A percentile compares a stretch with the other conserved stretches of the same genome.
These are phyloP conservation scores for Scedosporium apiospermum DNA, from an alignment of 2,329 filamentous ascomycete genomes.

Conservation along the genomic window DNA sequence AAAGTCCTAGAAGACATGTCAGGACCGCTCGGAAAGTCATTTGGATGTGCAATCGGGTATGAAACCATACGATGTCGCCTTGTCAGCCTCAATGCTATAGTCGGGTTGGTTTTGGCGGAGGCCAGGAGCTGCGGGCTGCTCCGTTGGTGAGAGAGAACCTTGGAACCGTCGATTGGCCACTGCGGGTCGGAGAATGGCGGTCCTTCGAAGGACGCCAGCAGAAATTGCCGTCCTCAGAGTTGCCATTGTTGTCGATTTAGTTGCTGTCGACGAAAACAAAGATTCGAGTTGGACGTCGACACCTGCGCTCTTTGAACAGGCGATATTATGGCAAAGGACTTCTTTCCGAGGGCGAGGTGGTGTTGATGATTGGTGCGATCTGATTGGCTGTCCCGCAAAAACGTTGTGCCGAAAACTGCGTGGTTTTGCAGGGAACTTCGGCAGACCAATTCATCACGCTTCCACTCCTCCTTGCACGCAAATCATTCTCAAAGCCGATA, in stretches of 20 bases:
- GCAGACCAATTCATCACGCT: slow-evolving; percentile 10
- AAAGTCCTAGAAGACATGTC: slow-evolving; percentile 52
- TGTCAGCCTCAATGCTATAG: slow-evolving; percentile 73
- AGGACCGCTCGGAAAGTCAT: not conserved
- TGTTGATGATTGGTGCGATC: slow-evolving; percentile 12
- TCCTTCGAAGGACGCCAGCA: slow-evolving; percentile 39
- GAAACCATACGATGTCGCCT: slow-evolving; percentile 69
- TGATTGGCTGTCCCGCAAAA: slow-evolving; percentile 35
- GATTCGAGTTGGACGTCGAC: not conserved
- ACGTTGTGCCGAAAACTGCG: slow-evolving; percentile 34
- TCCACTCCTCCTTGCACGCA: slow-evolving; percentile 11
- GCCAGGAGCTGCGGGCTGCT: slow-evolving; percentile 25
- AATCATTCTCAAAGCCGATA: slow-evolving; percentile 10
- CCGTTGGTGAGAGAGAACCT: slow-evolving; percentile 36
- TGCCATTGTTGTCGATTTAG: slow-evolving; percentile 44
- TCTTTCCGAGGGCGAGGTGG: not conserved
- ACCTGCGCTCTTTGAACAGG: not conserved
- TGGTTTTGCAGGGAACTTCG: slow-evolving; percentile 34
- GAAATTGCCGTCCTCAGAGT: slow-evolving; percentile 51
- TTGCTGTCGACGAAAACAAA: not conserved
- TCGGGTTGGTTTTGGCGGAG: slow-evolving; percentile 60
- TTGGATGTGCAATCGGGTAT: not conserved
- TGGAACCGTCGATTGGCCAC: slow-evolving; percentile 38
- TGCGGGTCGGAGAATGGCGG: slow-evolving; percentile 29
- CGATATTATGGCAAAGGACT: not conserved